phyloP scores from a whole-genome alignment of 2,329 filamentous ascomycete species.

The Coniochaeta ligniaria region DNA sequence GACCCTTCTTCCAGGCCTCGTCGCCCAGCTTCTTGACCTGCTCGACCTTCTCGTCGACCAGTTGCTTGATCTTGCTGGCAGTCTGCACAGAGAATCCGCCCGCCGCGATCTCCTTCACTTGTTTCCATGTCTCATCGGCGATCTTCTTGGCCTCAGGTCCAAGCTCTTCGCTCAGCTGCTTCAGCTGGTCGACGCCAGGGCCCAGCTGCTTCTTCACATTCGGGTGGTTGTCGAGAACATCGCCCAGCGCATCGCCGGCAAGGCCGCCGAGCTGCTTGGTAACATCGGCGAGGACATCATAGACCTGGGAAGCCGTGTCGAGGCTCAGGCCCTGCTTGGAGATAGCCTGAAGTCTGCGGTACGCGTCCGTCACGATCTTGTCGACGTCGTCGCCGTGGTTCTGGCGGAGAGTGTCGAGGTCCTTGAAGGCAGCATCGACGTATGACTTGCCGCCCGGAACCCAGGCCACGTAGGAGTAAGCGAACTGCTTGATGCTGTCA shows the following conservation, averaged over 20 bases:
- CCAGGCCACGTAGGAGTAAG: conserved; percentile 62
- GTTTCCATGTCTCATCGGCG: conserved; percentile 62
- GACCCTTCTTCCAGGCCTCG: conserved; percentile 63
- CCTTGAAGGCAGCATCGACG: conserved; percentile 62
- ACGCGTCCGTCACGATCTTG: conserved; percentile 58
- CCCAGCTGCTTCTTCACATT: conserved; percentile 66
- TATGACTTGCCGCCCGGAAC: conserved; percentile 64
- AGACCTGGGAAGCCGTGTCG: conserved; percentile 53
- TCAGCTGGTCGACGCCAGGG: conserved; percentile 59
- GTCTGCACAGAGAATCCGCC: conserved; percentile 49
- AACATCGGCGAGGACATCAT: conserved; percentile 56
- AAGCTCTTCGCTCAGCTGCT: conserved; percentile 61
- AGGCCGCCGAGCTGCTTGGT: conserved; percentile 52
- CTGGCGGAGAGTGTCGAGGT: conserved; percentile 59
- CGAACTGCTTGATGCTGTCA: conserved; percentile 56
- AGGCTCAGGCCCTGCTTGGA: conserved; percentile 53
- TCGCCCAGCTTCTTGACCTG: conserved; percentile 62
- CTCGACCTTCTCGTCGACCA: conserved; percentile 64
- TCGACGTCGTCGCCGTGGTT: conserved; percentile 67
- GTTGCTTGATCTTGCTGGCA: conserved; percentile 47
- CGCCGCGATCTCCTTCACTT: conserved; percentile 57
- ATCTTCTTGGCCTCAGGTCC: conserved; percentile 73
- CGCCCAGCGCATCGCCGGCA: conserved; percentile 52
- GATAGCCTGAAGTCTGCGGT: conserved; percentile 57
- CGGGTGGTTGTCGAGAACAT: conserved; percentile 69